These are phyloP conservation scores for Phytopythium ostracodes DNA, from an alignment of 352 stramenopile genomes.

Conservation along the genomic window DNA sequence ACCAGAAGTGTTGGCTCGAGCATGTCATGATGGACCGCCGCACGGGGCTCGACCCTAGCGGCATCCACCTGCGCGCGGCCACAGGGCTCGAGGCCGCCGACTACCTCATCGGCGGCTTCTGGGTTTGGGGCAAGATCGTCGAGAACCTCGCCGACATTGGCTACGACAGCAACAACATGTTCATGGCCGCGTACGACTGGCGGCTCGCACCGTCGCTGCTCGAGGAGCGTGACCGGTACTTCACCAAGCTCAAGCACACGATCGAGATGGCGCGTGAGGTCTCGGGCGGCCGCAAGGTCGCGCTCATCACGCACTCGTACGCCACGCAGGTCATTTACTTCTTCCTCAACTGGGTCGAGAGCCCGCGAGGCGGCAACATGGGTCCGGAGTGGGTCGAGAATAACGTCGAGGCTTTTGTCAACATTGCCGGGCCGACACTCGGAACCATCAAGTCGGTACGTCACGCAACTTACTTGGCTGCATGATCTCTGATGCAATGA, in stretches of 20 bases:
- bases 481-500: neutral
- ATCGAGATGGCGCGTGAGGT: conserved; percentile 88
- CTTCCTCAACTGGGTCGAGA: conserved; percentile 95
- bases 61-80: conserved; percentile 72
- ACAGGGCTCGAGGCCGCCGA: conserved; percentile 91
- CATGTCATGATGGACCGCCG: conserved; percentile 90
- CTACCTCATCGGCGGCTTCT: conserved; percentile 93
- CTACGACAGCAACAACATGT: conserved; percentile 91
- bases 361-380: conserved; percentile 71
- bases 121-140: conserved; percentile 93
- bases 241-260: conserved; percentile 91
- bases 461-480: neutral
- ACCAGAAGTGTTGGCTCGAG: conserved; percentile 91
- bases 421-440: conserved; percentile 93
- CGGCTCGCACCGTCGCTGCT: conserved; percentile 65
- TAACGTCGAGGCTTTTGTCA: conserved; percentile 90
- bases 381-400: conserved; percentile 91
- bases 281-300: conserved; percentile 78
- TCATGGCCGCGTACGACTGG: conserved; percentile 88
- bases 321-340: conserved; percentile 90
- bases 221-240: conserved; percentile 81
- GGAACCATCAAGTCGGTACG: conserved; percentile 86
- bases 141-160: conserved; percentile 90
- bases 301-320: conserved; percentile 93
- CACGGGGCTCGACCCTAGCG: conserved; percentile 87